Base-by-base conservation (phyloP, 805 yeast genomes). In the Wickerhamomyces rabaulensis region DNA sequence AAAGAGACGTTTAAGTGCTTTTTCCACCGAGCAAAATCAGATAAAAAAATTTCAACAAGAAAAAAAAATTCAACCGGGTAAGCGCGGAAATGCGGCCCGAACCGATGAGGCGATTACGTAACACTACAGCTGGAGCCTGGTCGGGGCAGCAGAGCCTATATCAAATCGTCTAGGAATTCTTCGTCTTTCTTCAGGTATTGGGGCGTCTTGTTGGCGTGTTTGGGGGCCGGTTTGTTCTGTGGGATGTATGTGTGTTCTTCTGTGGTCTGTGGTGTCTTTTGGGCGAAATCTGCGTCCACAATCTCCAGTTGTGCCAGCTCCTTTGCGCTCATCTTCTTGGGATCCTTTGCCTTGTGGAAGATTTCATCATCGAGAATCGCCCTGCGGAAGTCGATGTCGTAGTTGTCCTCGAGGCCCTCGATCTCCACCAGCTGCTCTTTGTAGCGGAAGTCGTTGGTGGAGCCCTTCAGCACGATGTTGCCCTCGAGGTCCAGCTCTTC, bases 371-470 rank as follows among this genome's bases (percentile, higher is more conserved):
- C 55, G 15, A 40, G 43, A 8, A 42, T 43, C 17, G 43, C 6
- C 5, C 25, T 40, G 4, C 41, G 39, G 15, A 55, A 45, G 27
- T 51, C 51, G 33, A 49, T 54, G 23, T 57, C 56, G n/a, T 57
- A 50, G 37, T 42, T 41, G 15, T 49, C 43, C 10, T 55, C 39
- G 1, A 50, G 9, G 5, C 43, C 46, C 12, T 58, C 56, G 6
- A 39, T 39, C 4, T 46, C 50, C 10, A 54, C 52, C 6, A 61
- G 45, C 6, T 52, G 59, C 7, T 55, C 62, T 12, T 53, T 55
- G 39, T 55, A 57, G 42, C 61, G 56, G 43, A 54, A 51, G 1
- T 45, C 51, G 12, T 62, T 58, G 12, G 64, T 49, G 36, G 47
- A 43, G 6, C 46, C 51, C 15, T 49, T 44, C 12, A 40, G 41